Evolutionary conservation across 331 rosid species (phyloP).

Genomic region (Cydonia oblonga): DNA sequence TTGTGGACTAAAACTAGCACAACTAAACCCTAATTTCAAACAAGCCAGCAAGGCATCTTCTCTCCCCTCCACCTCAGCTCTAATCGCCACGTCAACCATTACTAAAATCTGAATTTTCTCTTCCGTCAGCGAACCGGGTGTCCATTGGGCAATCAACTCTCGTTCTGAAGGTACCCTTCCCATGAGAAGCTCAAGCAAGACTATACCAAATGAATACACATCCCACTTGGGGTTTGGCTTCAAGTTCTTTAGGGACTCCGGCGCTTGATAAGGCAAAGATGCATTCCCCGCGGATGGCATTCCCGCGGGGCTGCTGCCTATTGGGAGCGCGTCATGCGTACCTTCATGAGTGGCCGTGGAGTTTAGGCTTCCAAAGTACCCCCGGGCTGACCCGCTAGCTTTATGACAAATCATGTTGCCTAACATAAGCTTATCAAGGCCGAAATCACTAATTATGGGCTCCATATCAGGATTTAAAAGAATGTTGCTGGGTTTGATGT

Average conservation of each 20-base stretch:
- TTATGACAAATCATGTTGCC: constrained; percentile 18
- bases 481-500: constrained; percentile 65
- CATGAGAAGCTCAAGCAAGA: constrained; percentile 61
- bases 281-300: constrained; percentile 1
- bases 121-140: constrained; percentile 31
- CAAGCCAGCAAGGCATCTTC: constrained; percentile 40
- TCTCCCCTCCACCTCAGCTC: constrained; percentile 43
- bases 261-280: constrained; percentile 53
- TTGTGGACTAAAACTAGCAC: constrained; percentile 52
- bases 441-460: constrained; percentile 61
- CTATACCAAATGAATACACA: constrained; percentile 73
- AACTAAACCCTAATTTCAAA: constrained; percentile 63
- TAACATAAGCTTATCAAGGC: constrained; percentile 42
- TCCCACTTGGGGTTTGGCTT: constrained; percentile 67
- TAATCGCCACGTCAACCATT: constrained; percentile 46
- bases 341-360: constrained; percentile 10
- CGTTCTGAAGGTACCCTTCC: constrained; percentile 48
- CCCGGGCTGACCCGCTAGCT: constrained; percentile 35
- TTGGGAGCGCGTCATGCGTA: constrained; percentile 13
- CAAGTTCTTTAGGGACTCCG: constrained; percentile 50
- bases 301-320: constrained; percentile 26
- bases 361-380: constrained; percentile 30
- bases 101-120: constrained; percentile 42
- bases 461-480: constrained; percentile 55
- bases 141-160: constrained; percentile 47